A percentile compares a stretch with the other conserved stretches of the same genome.
Evolutionary conservation across 202 grass and related monocot species (phyloP).

Genomic region (Schoenoplectus triqueter): DNA sequence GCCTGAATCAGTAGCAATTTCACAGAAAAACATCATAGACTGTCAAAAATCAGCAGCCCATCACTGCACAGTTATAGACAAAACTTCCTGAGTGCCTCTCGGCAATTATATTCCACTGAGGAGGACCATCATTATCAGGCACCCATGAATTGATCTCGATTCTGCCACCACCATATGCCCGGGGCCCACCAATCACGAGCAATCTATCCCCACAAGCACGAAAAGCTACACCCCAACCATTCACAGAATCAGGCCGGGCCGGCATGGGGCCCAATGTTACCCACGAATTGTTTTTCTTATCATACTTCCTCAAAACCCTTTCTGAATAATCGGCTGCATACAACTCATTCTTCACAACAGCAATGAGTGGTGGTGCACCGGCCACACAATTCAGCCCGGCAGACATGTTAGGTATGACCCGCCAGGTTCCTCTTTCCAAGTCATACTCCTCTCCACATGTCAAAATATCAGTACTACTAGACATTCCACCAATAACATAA

Average conservation of each 20-base stretch:
- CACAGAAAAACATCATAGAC: conserved; percentile 19
- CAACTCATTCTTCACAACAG: conserved; percentile 77
- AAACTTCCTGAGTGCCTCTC: conserved; percentile 65
- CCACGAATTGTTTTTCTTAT: conserved; percentile 80
- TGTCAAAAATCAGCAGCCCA: conserved; percentile 79
- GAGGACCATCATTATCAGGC: conserved; percentile 52
- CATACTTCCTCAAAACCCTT: conserved; percentile 69
- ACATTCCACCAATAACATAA: conserved; percentile 83
- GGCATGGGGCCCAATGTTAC: conserved; percentile 66
- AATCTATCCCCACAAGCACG: conserved; percentile 74
- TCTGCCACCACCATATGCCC: conserved; percentile 51
- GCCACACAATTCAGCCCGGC: conserved; percentile 64
- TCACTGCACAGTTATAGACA: conserved; percentile 97
- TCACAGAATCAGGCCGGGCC: conserved; percentile 63
- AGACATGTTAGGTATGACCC: conserved; percentile 72
- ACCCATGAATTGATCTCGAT: conserved; percentile 85
- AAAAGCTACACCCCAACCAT: conserved; percentile 90
- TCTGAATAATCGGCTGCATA: conserved; percentile 75
- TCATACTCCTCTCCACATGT: conserved; percentile 86
- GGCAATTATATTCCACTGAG: conserved; percentile 68
- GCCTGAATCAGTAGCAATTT: conserved; percentile 44
- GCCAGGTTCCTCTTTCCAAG: conserved; percentile 57
- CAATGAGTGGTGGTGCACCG: conserved; percentile 76
- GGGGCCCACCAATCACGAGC: conserved; percentile 78
- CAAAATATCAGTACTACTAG: conserved; percentile 56